Conservation (phyloP, 1,284 basidiomycete genomes). For the Boletus albobrunnescens region DNA sequence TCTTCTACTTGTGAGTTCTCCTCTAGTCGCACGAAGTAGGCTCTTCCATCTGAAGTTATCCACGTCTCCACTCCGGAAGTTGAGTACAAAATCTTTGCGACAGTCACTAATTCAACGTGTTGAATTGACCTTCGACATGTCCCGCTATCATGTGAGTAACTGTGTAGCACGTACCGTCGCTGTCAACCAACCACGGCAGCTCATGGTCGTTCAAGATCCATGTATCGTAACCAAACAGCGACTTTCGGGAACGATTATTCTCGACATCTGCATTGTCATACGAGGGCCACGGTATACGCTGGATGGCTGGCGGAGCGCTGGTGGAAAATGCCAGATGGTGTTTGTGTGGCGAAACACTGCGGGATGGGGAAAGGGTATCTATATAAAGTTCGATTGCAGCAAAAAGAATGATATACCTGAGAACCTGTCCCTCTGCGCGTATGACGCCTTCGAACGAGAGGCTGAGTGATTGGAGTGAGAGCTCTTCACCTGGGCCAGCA, state of each 20-base stretch:
- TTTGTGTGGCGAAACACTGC: slow-evolving; percentile 69
- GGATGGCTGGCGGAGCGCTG: slow-evolving; percentile 63
- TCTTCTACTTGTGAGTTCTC: slow-evolving; percentile 31
- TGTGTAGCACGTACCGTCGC: slow-evolving; percentile 50
- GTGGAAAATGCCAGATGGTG: slow-evolving; percentile 71
- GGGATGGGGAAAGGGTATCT: background rate
- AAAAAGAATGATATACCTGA: slow-evolving; percentile 50
- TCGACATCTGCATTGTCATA: slow-evolving; percentile 41
- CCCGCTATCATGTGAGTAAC: background rate
- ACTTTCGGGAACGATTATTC: slow-evolving; percentile 29
- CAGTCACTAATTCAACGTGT: slow-evolving; percentile 49
- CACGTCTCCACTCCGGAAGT: slow-evolving; percentile 66
- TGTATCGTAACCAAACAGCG: slow-evolving; percentile 52
- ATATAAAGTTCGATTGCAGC: slow-evolving; percentile 1
- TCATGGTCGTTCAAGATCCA: slow-evolving; percentile 71
- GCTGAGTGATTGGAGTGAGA: slow-evolving; percentile 59
- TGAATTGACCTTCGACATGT: background rate
- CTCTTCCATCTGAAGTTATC: slow-evolving; percentile 78
- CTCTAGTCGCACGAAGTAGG: slow-evolving; percentile 66
- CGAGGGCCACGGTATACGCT: slow-evolving; percentile 76
- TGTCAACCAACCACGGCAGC: slow-evolving; percentile 68
- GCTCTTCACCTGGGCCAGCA: slow-evolving; percentile 74
- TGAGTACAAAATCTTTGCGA: slow-evolving; percentile 56
- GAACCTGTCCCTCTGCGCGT: slow-evolving; percentile 68
- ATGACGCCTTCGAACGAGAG: slow-evolving; percentile 81